phyloP scores from a whole-genome alignment of 768 basidiomycete genomes.

The Suillus hirtellus region DNA sequence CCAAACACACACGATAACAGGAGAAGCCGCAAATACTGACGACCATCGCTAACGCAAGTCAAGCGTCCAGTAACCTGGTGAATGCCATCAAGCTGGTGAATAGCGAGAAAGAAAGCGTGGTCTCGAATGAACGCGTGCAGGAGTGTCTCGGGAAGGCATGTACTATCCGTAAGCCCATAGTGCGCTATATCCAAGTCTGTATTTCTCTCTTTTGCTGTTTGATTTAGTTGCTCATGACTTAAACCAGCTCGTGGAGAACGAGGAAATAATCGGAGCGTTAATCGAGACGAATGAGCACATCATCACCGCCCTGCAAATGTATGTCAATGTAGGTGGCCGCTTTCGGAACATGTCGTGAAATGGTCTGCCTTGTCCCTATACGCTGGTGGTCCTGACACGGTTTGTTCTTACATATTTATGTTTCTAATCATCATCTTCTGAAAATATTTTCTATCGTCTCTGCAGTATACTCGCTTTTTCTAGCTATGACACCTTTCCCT shows the following conservation, averaged over 20 bases:
- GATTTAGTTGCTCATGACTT: constrained; percentile 7
- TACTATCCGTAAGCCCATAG: constrained; percentile 68
- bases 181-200: constrained; percentile 88
- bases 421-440: neutral
- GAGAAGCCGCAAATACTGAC: constrained; percentile 89
- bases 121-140: constrained; percentile 78
- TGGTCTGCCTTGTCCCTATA: neutral
- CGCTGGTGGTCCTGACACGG: neutral
- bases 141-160: constrained; percentile 81
- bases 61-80: constrained; percentile 87
- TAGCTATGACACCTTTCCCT: no score
- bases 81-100: constrained; percentile 96
- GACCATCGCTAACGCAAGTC: constrained; percentile 85
- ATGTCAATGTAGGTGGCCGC: constrained; percentile 60
- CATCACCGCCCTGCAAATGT: constrained; percentile 79
- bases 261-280: constrained; percentile 92
- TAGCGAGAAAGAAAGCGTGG: constrained; percentile 73
- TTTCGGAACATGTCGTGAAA: neutral
- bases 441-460: no score
- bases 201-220: neutral
- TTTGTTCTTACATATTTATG: neutral
- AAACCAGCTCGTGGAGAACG: constrained; percentile 82
- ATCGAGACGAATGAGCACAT: constrained; percentile 95
- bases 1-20: constrained; percentile 37
- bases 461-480: no score